Percentiles rank a stretch among this genome's conserved stretches.
Evolutionary conservation across 2,329 filamentous ascomycete genomes (phyloP).

Genomic region (Ceratocystis alfenasii): DNA sequence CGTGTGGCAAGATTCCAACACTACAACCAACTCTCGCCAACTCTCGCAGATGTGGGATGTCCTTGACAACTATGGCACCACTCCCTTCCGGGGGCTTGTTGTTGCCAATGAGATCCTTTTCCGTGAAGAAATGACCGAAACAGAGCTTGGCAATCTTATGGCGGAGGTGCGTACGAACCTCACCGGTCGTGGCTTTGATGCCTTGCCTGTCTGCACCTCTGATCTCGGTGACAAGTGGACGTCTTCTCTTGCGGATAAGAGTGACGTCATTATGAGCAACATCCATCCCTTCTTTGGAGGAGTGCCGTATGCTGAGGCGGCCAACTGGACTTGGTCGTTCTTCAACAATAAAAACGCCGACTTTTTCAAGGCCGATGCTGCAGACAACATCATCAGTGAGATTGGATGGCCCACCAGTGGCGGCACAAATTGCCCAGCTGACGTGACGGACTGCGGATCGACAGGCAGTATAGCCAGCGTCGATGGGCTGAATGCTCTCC

Average conservation of each 20-base stretch:
- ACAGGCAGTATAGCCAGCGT: constrained; percentile 66
- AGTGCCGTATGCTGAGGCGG: constrained; percentile 52
- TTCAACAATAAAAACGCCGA: constrained; percentile 59
- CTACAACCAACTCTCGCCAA: constrained; percentile 73
- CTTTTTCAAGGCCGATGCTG: constrained; percentile 50
- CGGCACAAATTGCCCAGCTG: constrained; percentile 55
- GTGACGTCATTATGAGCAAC: constrained; percentile 90
- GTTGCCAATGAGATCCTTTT: constrained; percentile 71
- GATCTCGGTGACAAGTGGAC: constrained; percentile 88
- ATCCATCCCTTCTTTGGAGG: constrained; percentile 94
- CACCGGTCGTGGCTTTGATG: constrained; percentile 45
- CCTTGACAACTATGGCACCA: constrained; percentile 53
- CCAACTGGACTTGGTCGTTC: constrained; percentile 71
- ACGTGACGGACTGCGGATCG: constrained; percentile 40
- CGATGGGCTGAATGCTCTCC: constrained; percentile 70
- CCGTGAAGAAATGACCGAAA: constrained; percentile 59
- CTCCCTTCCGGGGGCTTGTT: constrained; percentile 71
- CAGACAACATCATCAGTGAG: constrained; percentile 73
- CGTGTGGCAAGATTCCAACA: constrained; percentile 79
- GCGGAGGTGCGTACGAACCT: constrained; percentile 60
- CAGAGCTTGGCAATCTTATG: constrained; percentile 52
- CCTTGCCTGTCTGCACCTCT: constrained; percentile 70
- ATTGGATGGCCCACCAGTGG: constrained; percentile 83
- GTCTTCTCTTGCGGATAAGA: constrained; percentile 50
- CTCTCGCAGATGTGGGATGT: constrained; percentile 74